phyloP scores from a whole-genome alignment of 441 rosid species.

The Daphne laureola region DNA sequence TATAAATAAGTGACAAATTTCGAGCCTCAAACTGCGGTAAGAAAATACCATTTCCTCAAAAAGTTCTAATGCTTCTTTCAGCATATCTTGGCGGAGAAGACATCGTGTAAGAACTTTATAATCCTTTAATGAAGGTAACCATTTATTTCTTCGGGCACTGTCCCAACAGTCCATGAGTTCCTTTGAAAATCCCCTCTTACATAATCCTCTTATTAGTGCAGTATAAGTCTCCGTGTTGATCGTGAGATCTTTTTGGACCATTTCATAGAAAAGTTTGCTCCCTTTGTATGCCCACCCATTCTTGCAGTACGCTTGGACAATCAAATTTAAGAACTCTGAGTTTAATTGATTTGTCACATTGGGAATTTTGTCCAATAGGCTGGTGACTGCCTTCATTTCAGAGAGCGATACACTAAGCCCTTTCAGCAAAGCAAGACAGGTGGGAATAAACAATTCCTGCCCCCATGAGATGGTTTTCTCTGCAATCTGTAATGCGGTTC shows the following conservation, averaged over 20 bases:
- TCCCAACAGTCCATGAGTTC: constrained; percentile 38
- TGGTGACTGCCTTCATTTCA: constrained; percentile 27
- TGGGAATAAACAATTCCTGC: constrained; percentile 44
- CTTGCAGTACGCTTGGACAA: constrained; percentile 49
- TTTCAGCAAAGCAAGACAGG: constrained; percentile 37
- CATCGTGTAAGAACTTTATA: constrained; percentile 35
- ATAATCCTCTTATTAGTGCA: constrained; percentile 36
- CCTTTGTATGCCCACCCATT: constrained; percentile 43
- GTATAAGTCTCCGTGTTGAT: constrained; percentile 37
- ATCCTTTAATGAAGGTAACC: constrained; percentile 40
- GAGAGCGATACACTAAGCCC: constrained; percentile 35
- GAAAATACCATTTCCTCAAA: constrained; percentile 36
- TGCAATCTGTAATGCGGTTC: constrained; percentile 29
- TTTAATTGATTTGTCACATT: constrained; percentile 43
- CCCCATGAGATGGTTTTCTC: constrained; percentile 69
- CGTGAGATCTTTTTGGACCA: constrained; percentile 31
- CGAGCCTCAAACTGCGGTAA: constrained; percentile 26
- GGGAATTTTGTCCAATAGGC: constrained; percentile 45
- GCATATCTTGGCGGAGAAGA: constrained; percentile 38
- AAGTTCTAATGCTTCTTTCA: constrained; percentile 52
- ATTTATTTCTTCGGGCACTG: constrained; percentile 34
- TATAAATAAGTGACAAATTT: constrained; percentile 29
- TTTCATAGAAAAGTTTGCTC: constrained; percentile 36
- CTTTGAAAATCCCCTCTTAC: constrained; percentile 35
- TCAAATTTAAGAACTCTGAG: constrained; percentile 47